A percentile compares a stretch with the other conserved stretches of the same genome.
These are phyloP conservation scores for Debaryomyces singareniensis DNA, from an alignment of 1,139 yeast species.

Conservation along the genomic window DNA sequence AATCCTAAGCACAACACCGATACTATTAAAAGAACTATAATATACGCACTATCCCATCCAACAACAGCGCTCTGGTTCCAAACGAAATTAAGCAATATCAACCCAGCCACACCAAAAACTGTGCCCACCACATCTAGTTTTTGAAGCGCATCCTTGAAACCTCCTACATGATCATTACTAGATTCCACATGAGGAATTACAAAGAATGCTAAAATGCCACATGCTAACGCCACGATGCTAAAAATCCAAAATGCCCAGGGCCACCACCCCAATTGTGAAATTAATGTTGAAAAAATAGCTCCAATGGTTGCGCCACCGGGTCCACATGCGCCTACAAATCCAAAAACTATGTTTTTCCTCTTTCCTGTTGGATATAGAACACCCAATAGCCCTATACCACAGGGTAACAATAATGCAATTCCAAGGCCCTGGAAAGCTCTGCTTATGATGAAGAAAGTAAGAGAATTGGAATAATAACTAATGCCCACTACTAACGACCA, in stretches of 20 bases:
- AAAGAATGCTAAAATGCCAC: conserved; percentile 20
- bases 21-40: conserved; percentile 37
- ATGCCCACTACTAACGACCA: conserved; percentile 51
- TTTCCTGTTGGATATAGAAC: conserved; percentile 39
- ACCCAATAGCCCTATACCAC: conserved; percentile 48
- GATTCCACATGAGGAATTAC: conserved; percentile 25
- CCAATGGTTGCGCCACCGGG: conserved; percentile 51
- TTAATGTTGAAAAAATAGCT: conserved; percentile 22
- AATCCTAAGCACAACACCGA: conserved; percentile 28
- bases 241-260: conserved; percentile 42
- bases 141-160: conserved; percentile 4
- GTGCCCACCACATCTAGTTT: conserved; percentile 42
- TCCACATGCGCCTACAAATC: conserved; percentile 47
- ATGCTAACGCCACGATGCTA: conserved; percentile 27
- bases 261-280: conserved; percentile 18
- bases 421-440: conserved; percentile 55
- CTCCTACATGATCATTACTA: background rate
- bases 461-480: conserved; percentile 33
- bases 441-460: conserved; percentile 40
- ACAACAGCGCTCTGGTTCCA: conserved; percentile 52
- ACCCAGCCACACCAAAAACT: conserved; percentile 38
- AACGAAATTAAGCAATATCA: conserved; percentile 43
- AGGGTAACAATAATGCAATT: conserved; percentile 46
- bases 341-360: conserved; percentile 46
- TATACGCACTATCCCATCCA: conserved; percentile 44